Evolutionary conservation across 768 basidiomycete genomes (phyloP).

Genomic region (Daedalea quercina): DNA sequence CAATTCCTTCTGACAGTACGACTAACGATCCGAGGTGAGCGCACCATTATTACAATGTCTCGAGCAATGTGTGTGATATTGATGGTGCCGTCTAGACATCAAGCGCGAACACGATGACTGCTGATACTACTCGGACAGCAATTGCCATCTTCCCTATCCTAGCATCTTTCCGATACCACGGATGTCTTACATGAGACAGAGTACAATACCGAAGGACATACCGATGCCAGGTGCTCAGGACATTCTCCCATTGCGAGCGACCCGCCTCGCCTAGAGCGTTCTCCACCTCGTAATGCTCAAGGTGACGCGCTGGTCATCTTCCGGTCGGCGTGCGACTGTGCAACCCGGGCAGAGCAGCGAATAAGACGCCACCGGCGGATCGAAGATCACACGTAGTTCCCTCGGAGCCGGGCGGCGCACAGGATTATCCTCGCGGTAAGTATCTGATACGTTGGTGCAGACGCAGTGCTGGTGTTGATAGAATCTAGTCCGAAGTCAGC

Average conservation of each 20-base stretch:
- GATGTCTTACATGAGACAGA: too few species aligned
- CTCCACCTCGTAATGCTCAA: constrained; percentile 83
- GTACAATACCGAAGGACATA: too few species aligned
- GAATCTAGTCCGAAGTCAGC: constrained; percentile 28
- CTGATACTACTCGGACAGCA: too few species aligned
- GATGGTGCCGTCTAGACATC: too few species aligned
- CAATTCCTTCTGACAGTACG: too few species aligned
- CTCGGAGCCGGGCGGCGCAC: constrained; percentile 46
- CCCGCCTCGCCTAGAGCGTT: constrained; percentile 80
- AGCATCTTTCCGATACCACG: too few species aligned
- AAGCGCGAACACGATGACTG: too few species aligned
- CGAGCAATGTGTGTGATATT: too few species aligned
- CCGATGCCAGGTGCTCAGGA: too few species aligned
- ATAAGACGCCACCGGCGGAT: constrained; percentile 70
- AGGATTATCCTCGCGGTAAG: constrained; percentile 52
- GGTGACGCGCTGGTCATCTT: constrained; percentile 63
- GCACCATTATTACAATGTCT: too few species aligned
- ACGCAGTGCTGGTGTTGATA: constrained; percentile 71
- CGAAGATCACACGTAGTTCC: constrained; percentile 68
- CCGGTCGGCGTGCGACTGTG: constrained; percentile 45
- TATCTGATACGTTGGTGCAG: constrained; percentile 58
- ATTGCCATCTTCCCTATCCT: too few species aligned
- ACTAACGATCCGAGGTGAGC: too few species aligned
- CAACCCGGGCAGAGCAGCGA: constrained; percentile 72
- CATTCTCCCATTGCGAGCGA: constrained; percentile 58